Evolutionary conservation across 371 early-diverging fungal species (phyloP), one percentile per base, ranked within the genome.

Genomic region (Smittium culicis): DNA sequence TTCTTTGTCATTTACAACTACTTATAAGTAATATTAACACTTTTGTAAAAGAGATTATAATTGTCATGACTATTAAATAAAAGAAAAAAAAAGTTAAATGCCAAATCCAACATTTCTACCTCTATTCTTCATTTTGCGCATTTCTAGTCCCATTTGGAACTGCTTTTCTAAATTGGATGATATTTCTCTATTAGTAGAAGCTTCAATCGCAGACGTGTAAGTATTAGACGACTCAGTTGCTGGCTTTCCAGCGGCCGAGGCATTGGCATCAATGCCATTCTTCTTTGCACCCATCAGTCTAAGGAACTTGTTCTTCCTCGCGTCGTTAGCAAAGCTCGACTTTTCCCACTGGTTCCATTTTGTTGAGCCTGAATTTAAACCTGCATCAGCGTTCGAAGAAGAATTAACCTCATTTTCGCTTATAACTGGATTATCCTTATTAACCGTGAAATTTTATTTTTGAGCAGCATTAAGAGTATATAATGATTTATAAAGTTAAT

Each of bases 231-330:
- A n/a, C n/a, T 8, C n/a, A 11, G 14, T 14, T 14, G 60, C 25
- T 31, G 17, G 24, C 14, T 27, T n/a, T 2, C 35, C 54, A 8
- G 55, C 66, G 29, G 54, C 3, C 35, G 31, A 14, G 3, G 1
- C n/a, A 2, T n/a, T 11, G 29, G 64, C 5, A 14, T 34, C 60
- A 33, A 16, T 11, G 5, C 60, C 60, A 17, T 16, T 25, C 31
- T 66, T 66, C 5, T 66, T 66, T n/a, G 35, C 54, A 11, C 66
- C 66, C 45, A 66, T 55, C 2, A 66, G 66, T 5, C 66, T 31
- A 24, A 66, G 66, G 45, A 66, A 66, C n/a, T 66, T 66, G n/a
- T 66, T 59, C 45, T 66, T 66, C 29, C 66, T 56, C n/a, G 17
- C 66, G 2, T 66, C 57, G 58, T 29, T 58, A 57, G 54, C 66